A percentile compares a stretch with the other conserved stretches of the same genome.
phyloP scores from a whole-genome alignment of 2,329 filamentous ascomycete species.

The Nigrograna mackinnonii region DNA sequence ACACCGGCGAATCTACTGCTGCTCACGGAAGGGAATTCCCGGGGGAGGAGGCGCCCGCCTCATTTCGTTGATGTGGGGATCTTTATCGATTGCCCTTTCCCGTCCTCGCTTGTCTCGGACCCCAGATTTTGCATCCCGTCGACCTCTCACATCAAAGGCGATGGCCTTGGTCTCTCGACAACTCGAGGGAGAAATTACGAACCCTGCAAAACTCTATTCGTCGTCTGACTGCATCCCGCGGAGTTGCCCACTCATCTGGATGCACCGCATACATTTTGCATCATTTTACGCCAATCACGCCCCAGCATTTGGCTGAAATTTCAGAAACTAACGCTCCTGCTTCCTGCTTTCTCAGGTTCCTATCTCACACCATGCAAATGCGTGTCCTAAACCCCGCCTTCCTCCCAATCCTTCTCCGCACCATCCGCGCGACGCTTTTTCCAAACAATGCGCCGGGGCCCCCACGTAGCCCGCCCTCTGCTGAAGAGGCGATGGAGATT shows the following conservation, averaged over 20 bases:
- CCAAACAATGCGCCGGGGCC: constrained; percentile 79
- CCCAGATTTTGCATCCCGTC: neutral
- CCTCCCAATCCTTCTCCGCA: constrained; percentile 59
- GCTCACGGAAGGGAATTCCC: too few species aligned
- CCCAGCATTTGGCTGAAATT: constrained; percentile 14
- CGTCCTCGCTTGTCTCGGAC: neutral
- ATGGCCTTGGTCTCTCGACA: too few species aligned
- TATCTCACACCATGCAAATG: constrained; percentile 49
- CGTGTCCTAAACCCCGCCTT: constrained; percentile 47
- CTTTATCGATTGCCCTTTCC: too few species aligned
- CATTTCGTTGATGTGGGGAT: too few species aligned
- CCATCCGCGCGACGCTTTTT: constrained; percentile 78
- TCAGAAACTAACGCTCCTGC: constrained; percentile 28
- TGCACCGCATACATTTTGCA: constrained; percentile 23
- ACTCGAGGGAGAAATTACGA: constrained; percentile 1
- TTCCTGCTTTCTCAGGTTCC: constrained; percentile 42
- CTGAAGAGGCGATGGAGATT: constrained; percentile 64
- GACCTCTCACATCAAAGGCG: too few species aligned
- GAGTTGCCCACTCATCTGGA: constrained; percentile 20
- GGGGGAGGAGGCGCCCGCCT: too few species aligned
- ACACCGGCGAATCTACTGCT: too few species aligned
- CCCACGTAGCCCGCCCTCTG: constrained; percentile 61
- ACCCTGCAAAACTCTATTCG: constrained; percentile 10
- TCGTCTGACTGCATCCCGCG: constrained; percentile 29
- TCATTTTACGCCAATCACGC: constrained; percentile 25